Evolutionary conservation across 306 rosid species (phyloP).

Genomic region (Glycyrrhiza uralensis): DNA sequence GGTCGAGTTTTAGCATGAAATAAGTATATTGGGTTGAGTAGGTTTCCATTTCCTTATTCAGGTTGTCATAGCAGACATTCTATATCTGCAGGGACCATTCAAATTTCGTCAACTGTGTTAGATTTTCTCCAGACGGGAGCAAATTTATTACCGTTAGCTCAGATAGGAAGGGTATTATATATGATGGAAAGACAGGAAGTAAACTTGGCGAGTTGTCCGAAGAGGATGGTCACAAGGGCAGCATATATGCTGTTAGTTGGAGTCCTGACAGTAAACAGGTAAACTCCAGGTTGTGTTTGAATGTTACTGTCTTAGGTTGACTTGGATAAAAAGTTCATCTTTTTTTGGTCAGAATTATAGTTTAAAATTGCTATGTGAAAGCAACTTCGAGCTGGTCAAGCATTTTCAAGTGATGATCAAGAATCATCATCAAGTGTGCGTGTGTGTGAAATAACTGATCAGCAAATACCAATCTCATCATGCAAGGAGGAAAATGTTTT

Average conservation of each 20-base stretch:
- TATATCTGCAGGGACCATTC: slow-evolving; percentile 89
- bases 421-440: too few species aligned
- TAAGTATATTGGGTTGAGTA: slow-evolving; percentile 34
- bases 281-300: neutral
- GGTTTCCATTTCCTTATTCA: slow-evolving; percentile 37
- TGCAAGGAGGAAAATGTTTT: neutral
- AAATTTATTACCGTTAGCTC: slow-evolving; percentile 91
- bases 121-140: slow-evolving; percentile 94
- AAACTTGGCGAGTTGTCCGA: slow-evolving; percentile 82
- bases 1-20: slow-evolving; percentile 4
- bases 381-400: neutral
- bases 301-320: slow-evolving; percentile 11
- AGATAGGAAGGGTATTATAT: slow-evolving; percentile 76
- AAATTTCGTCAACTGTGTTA: slow-evolving; percentile 80
- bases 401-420: too few species aligned
- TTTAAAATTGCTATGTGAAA: neutral
- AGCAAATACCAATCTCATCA: too few species aligned
- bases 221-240: slow-evolving; percentile 88
- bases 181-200: slow-evolving; percentile 75
- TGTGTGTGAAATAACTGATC: too few species aligned
- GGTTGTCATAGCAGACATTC: slow-evolving; percentile 41
- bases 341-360: neutral
- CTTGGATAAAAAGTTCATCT: neutral
- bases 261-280: slow-evolving; percentile 95
- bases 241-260: slow-evolving; percentile 94